Evolutionary conservation across 169 alveolate genomes (phyloP).

Genomic region (Plasmodium ovale): DNA sequence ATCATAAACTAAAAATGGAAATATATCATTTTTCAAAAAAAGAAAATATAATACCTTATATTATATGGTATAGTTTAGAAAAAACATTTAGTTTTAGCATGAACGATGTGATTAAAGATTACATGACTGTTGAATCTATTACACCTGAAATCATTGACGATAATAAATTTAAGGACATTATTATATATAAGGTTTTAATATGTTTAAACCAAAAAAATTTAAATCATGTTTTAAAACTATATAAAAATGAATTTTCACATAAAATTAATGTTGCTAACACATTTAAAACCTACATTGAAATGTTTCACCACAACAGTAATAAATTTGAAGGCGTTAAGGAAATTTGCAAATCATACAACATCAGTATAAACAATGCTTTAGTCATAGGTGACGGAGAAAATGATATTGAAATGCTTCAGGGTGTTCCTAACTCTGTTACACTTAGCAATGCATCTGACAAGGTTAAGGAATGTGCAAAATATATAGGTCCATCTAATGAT

Average conservation of each 20-base stretch:
- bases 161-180: slow-evolving; percentile 52
- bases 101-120: slow-evolving; percentile 36
- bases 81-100: slow-evolving; percentile 44
- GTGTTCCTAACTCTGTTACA: slow-evolving; percentile 81
- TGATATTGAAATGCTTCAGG: slow-evolving; percentile 83
- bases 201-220: slow-evolving; percentile 77
- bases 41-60: slow-evolving; percentile 39
- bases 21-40: slow-evolving; percentile 60
- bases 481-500: slow-evolving; percentile 77
- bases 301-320: slow-evolving; percentile 77
- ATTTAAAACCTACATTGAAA: slow-evolving; percentile 78
- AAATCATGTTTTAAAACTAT: slow-evolving; percentile 55
- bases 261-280: slow-evolving; percentile 80
- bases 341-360: slow-evolving; percentile 76
- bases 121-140: slow-evolving; percentile 12
- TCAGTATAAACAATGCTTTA: slow-evolving; percentile 77
- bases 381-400: slow-evolving; percentile 90
- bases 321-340: slow-evolving; percentile 85
- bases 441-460: slow-evolving; percentile 81
- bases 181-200: slow-evolving; percentile 59
- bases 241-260: slow-evolving; percentile 76
- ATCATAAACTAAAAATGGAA: slow-evolving; percentile 39
- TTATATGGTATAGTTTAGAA: slow-evolving; percentile 69
- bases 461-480: slow-evolving; percentile 82
- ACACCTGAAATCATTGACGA: slow-evolving; percentile 30